Base-by-base conservation (phyloP, 108 stramenopile genomes). In the Stephanodiscus triporus region DNA sequence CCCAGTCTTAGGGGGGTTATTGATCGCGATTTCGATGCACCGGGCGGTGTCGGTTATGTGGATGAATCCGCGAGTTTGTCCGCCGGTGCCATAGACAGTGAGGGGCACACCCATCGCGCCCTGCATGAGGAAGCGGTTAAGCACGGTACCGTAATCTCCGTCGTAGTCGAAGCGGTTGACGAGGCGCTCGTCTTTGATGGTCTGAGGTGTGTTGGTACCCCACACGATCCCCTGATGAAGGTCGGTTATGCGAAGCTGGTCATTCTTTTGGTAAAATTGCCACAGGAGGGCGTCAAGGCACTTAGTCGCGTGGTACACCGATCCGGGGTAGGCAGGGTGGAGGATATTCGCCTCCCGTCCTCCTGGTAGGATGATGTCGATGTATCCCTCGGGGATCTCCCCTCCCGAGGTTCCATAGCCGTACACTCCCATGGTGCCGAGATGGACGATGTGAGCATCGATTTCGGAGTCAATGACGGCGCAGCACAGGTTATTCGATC, bases 211-310 rank as follows among this genome's bases (percentile, higher is more conserved):
- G 93, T 97, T 97, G 54, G 97, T 97, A 60, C 98, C 98, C 98
- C 98, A 98, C n/a, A 98, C 98, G 73, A 98, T 98, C 45, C 98
- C 98, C 80, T 98, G 98, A 78, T 98, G 98, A 60, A 98, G 88
- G 78, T 98, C 98, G 42, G 98, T 98, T 53, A 98, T 84, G 30
- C 96, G 86, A 29, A 98, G 89, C 19, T 91, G 81, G 70, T 98
- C 97, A 82, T 98, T 98, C 93, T 97, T 98, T 78, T 95, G 88
- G 89, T 98, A 98, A 75, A 97, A 98, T 86, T 97, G 97, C 91
- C 96, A 99, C 30, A 97, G 72, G 42, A 99, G 80, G 9, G 98
- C 98, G 80, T 99, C 98, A 71, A 97, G 80, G 76, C 97, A 97
- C 89, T 97, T 98, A 71, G 97, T 96, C 53, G 94, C 92, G 70